Evolutionary conservation across 768 basidiomycete species (phyloP).

Genomic region (Calvatia gigantea): DNA sequence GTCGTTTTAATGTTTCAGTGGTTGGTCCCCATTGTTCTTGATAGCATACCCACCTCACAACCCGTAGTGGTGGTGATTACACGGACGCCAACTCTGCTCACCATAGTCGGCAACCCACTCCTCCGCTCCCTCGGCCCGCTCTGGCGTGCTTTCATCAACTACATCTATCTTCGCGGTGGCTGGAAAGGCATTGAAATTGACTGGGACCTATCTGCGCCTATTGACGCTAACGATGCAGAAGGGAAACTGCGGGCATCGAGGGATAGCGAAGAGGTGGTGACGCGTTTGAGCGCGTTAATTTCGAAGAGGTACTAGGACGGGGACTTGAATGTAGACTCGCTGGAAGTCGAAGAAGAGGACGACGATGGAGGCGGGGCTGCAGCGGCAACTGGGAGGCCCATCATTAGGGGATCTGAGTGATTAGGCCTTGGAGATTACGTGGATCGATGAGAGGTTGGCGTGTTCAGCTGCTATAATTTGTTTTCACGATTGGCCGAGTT

Average conservation of each 20-base stretch:
- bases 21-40: not conserved
- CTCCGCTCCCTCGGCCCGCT: slow-evolving; percentile 55
- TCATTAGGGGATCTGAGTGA: slow-evolving; percentile 30
- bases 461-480: not conserved
- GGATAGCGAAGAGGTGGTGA: slow-evolving; percentile 36
- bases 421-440: not conserved
- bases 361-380: slow-evolving; percentile 25
- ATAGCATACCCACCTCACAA: not conserved
- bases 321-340: slow-evolving; percentile 21
- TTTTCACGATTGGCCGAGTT: not conserved
- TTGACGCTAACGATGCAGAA: slow-evolving; percentile 26
- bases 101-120: slow-evolving; percentile 58
- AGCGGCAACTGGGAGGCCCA: slow-evolving; percentile 25
- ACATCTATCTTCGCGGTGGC: slow-evolving; percentile 44
- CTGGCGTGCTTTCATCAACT: slow-evolving; percentile 61
- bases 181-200: slow-evolving; percentile 43
- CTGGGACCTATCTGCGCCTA: slow-evolving; percentile 29
- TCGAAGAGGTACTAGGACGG: slow-evolving; percentile 25
- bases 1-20: slow-evolving; percentile 52
- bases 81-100: slow-evolving; percentile 59
- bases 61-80: slow-evolving; percentile 54
- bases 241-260: slow-evolving; percentile 23
- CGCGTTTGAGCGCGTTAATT: slow-evolving; percentile 29
- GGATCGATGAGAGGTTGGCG: not conserved
- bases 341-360: slow-evolving; percentile 19